Evolutionary conservation across 805 yeast genomes (phyloP).

Genomic region (Tetrapisispora fleetii): DNA sequence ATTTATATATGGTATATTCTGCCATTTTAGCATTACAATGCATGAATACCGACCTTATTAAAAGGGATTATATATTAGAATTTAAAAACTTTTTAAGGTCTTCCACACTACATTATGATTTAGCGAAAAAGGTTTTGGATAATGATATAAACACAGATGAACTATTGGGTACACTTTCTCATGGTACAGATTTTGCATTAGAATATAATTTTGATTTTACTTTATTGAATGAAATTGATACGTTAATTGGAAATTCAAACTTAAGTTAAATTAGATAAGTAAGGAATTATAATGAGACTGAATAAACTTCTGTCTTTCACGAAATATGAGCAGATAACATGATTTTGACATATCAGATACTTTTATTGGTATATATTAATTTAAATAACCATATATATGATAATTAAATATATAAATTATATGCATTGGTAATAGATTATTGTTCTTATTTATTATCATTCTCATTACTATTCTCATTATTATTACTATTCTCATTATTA

Average conservation of each 20-base stretch:
- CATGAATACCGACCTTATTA: slow-evolving; percentile 17
- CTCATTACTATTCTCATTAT: background rate
- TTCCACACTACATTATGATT: slow-evolving; percentile 19
- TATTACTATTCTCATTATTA: background rate
- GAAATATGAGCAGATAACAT: background rate
- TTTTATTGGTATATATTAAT: too few species aligned
- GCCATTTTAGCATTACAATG: slow-evolving; percentile 23
- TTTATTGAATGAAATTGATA: slow-evolving; percentile 24
- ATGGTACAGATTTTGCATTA: slow-evolving; percentile 24
- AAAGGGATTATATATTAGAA: slow-evolving; percentile 8
- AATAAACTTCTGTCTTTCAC: background rate
- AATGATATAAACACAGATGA: slow-evolving; percentile 17
- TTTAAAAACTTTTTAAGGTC: slow-evolving; percentile 15
- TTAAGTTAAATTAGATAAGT: background rate
- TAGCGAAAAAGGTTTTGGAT: slow-evolving; percentile 22
- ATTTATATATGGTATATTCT: slow-evolving; percentile 22
- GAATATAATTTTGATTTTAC: slow-evolving; percentile 26
- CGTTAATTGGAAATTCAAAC: slow-evolving; percentile 12
- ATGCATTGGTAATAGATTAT: background rate
- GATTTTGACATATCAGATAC: background rate
- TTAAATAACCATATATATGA: background rate
- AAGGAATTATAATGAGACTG: too few species aligned
- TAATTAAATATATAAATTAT: background rate
- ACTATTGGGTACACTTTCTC: slow-evolving; percentile 20
- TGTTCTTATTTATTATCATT: background rate